These are phyloP conservation scores for Pleurotus salmoneostramineus DNA, from an alignment of 768 basidiomycete genomes.

Conservation along the genomic window DNA sequence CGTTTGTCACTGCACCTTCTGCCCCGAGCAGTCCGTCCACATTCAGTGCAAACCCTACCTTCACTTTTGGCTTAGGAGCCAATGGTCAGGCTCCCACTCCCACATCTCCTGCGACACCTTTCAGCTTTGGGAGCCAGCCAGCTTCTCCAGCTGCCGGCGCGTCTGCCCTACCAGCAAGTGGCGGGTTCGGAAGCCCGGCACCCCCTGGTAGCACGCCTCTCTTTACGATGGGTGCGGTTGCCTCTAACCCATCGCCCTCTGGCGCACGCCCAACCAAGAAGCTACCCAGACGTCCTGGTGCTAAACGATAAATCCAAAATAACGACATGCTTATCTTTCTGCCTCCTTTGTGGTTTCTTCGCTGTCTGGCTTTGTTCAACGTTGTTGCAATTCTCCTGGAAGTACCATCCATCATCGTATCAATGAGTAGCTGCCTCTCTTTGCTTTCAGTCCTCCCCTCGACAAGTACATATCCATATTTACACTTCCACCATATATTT, in stretches of 20 bases:
- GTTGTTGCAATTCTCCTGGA: neutral
- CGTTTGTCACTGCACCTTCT: conserved; percentile 43
- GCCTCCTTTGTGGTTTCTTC: neutral
- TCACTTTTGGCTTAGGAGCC: conserved; percentile 38
- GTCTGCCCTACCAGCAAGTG: conserved; percentile 24
- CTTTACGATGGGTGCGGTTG: conserved; percentile 61
- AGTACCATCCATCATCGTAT: neutral
- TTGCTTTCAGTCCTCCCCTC: neutral
- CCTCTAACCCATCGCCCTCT: conserved; percentile 28
- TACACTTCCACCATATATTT: neutral
- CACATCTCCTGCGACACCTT: conserved; percentile 27
- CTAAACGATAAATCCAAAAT: conserved; percentile 30
- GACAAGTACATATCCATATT: neutral
- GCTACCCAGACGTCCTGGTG: conserved; percentile 45
- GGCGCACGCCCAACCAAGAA: conserved; percentile 48
- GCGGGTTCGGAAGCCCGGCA: conserved; percentile 38
- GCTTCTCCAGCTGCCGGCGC: conserved; percentile 48
- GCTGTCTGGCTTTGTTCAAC: neutral
- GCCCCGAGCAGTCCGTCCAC: conserved; percentile 58
- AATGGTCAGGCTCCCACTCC: conserved; percentile 22
- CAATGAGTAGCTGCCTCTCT: neutral
- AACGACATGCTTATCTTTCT: neutral
- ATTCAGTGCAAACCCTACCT: conserved; percentile 42
- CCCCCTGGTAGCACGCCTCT: conserved; percentile 35
- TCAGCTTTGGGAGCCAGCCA: conserved; percentile 57